Conservation (phyloP, 1,284 basidiomycete species). For the Ceratobasidium sp. region DNA sequence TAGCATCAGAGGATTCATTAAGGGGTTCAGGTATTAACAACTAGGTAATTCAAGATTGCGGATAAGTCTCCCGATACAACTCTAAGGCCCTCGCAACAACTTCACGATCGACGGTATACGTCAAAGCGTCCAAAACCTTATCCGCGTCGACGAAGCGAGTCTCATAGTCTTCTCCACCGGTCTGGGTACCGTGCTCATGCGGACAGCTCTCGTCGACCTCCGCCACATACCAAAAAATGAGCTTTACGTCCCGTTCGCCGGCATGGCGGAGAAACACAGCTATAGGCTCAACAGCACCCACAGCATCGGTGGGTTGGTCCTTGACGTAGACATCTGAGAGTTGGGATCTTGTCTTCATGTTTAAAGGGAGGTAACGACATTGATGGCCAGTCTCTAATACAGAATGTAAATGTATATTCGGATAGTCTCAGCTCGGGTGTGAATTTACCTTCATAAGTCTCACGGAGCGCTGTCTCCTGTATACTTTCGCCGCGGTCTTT, state of each 20-base stretch:
- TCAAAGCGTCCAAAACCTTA: slow-evolving; percentile 44
- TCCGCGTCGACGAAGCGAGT: slow-evolving; percentile 46
- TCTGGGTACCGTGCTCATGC: slow-evolving; percentile 38
- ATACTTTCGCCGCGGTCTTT: slow-evolving; percentile 68
- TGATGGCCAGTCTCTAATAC: slow-evolving; percentile 66
- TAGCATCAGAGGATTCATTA: not conserved
- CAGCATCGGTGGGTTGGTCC: slow-evolving; percentile 43
- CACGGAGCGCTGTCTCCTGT: slow-evolving; percentile 66
- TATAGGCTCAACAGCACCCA: slow-evolving; percentile 32
- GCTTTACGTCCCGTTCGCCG: slow-evolving; percentile 42
- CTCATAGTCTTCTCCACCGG: slow-evolving; percentile 37
- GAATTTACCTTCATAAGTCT: slow-evolving; percentile 63
- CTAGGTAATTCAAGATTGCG: not conserved
- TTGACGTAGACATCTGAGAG: slow-evolving; percentile 45
- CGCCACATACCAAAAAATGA: slow-evolving; percentile 50
- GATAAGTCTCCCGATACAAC: slow-evolving; percentile 45
- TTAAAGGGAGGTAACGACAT: slow-evolving; percentile 62
- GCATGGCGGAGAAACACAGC: slow-evolving; percentile 41
- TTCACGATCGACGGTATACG: slow-evolving; percentile 48
- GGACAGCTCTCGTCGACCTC: slow-evolving; percentile 40
- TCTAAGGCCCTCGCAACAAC: slow-evolving; percentile 48
- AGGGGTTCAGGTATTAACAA: not conserved
- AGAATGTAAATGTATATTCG: not conserved
- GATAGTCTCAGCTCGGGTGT: not conserved
- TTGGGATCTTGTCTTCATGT: slow-evolving; percentile 54